Evolutionary conservation across 176 grass and related monocot species (phyloP), one percentile per base, ranked within the genome.

Genomic region (Thalia dealbata): DNA sequence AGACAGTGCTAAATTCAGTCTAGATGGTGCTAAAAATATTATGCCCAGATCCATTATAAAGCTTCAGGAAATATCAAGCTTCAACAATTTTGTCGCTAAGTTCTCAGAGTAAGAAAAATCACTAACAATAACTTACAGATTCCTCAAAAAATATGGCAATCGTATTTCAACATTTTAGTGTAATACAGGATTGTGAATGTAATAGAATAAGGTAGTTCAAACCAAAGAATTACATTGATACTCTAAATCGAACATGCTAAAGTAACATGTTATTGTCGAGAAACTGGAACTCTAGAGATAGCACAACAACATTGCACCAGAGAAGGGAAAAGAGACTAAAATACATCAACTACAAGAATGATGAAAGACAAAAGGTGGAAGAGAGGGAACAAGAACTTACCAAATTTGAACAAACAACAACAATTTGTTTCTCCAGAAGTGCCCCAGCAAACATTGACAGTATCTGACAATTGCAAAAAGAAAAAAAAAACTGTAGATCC

Each of bases 401-500:
- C 95, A 99, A 84, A 88, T 95, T 99, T 74, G 90, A 95, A 81
- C 90, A 99, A 43, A 95, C 74, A 77, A 91, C 78, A 69, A 92
- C 77, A 70, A 95, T 93, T 72, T 99, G 95, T 76, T 99, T 99
- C 83, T 99, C 95, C 83, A 99, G 62, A 65, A 99, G 95, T 42
- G 88, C 90, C 21, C 87, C 95, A 50, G 90, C 81, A 85, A 99
- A 90, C 77, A 99, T 76, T 56, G 83, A 83, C 82, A 99, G 79
- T 78, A 99, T 88, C 95, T 99, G 83, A 26, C 45, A 82, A 85
- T 50, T 83, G 43, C 13, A 82, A 87, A 82, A 76, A n/a, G n/a
- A 10, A 59, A 30, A 73, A 81, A 46, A 77, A 60, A 32, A 14
- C 52, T 48, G 35, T 25, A 83, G 11, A 42, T 55, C 73, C 44